These are phyloP conservation scores for Mycotypha africana DNA, from an alignment of 371 early-diverging fungal species.

Conservation along the genomic window DNA sequence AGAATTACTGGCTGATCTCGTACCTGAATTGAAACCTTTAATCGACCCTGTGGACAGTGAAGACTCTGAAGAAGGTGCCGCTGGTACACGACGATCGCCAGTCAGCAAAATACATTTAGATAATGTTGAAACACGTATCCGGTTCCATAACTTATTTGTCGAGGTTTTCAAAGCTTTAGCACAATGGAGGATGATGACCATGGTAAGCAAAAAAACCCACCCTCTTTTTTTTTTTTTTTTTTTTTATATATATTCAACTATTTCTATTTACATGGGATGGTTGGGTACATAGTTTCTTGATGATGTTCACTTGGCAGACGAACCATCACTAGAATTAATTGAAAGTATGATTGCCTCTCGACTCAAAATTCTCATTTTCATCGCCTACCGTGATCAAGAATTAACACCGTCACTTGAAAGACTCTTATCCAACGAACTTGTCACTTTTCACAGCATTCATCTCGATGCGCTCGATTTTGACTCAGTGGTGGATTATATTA, in stretches of 20 bases:
- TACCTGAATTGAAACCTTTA: slow-evolving; percentile 36
- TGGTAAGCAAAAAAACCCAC: slow-evolving; percentile 21
- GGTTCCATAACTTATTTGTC: slow-evolving; percentile 37
- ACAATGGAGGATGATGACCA: slow-evolving; percentile 41
- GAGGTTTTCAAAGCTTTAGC: slow-evolving; percentile 36
- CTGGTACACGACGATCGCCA: no score
- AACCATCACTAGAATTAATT: slow-evolving; percentile 36
- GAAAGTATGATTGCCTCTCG: slow-evolving; percentile 27
- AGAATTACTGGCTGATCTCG: slow-evolving; percentile 25
- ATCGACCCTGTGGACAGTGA: slow-evolving; percentile 19
- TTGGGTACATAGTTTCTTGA: slow-evolving; percentile 27
- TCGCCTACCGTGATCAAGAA: slow-evolving; percentile 36
- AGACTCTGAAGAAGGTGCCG: slow-evolving; percentile 9
- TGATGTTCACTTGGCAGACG: slow-evolving; percentile 45
- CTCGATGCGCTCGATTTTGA: slow-evolving; percentile 29
- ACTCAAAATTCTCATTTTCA: slow-evolving; percentile 25
- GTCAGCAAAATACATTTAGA: slow-evolving; percentile 22
- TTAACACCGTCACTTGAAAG: slow-evolving; percentile 9
- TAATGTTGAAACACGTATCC: slow-evolving; percentile 30
- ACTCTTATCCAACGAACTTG: slow-evolving; percentile 21
- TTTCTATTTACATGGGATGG: neutral
- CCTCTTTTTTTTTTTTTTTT: neutral
- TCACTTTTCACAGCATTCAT: slow-evolving; percentile 20
- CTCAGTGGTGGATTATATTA: slow-evolving; percentile 29
- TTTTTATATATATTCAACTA: no score